Evolutionary conservation across 805 yeast genomes (phyloP).

Genomic region (Suhomyces pyralidae): DNA sequence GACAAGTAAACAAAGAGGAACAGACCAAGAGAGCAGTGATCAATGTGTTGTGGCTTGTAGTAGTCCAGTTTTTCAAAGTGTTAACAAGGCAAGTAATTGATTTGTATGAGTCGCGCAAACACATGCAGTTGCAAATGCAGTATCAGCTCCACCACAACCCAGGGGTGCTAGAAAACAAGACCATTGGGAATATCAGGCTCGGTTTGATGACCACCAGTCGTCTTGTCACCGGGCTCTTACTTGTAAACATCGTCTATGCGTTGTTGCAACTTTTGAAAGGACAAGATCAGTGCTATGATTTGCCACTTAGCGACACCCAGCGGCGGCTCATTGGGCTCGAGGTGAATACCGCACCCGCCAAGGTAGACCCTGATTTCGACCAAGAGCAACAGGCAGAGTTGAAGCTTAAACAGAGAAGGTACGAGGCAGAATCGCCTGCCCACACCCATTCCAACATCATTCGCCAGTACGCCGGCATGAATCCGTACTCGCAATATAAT

Average conservation of each 20-base stretch:
- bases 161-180: background rate
- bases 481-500: slow-evolving; percentile 2
- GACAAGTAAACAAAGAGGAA: slow-evolving; percentile 43
- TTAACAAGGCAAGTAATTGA: background rate
- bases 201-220: slow-evolving; percentile 6
- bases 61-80: slow-evolving; percentile 22
- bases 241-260: slow-evolving; percentile 25
- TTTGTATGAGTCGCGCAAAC: slow-evolving; percentile 4
- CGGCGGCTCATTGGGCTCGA: slow-evolving; percentile 45
- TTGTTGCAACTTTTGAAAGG: slow-evolving; percentile 32
- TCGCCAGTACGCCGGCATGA: slow-evolving; percentile 19
- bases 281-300: slow-evolving; percentile 49
- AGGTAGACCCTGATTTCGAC: slow-evolving; percentile 17
- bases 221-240: slow-evolving; percentile 19
- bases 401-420: slow-evolving; percentile 20
- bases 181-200: slow-evolving; percentile 5
- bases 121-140: slow-evolving; percentile 13
- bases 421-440: slow-evolving; percentile 10
- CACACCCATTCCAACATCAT: slow-evolving; percentile 9
- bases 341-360: slow-evolving; percentile 1
- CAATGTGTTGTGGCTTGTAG: slow-evolving; percentile 24
- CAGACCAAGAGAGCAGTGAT: slow-evolving; percentile 31
- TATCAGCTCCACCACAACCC: slow-evolving; percentile 8
- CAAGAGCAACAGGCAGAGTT: slow-evolving; percentile 17
- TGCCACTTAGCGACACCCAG: slow-evolving; percentile 47